Evolutionary conservation across 1,139 yeast species (phyloP).

Genomic region (Tardiomyces blankii): DNA sequence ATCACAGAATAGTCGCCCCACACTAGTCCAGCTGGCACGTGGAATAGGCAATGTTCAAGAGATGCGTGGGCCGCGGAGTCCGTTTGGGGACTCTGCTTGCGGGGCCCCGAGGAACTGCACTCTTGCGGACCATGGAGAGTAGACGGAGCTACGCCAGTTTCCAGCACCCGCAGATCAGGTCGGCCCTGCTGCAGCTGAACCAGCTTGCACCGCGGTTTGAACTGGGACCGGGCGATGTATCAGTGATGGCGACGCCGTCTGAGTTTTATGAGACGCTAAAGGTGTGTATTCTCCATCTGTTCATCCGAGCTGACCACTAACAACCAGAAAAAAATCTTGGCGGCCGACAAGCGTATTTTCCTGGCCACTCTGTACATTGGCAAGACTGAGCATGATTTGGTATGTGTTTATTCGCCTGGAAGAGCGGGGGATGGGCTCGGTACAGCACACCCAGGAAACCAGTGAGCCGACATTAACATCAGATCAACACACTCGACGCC

Average conservation of each 20-base stretch:
- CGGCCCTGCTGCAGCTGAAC: conserved; percentile 6
- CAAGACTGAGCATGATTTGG: conserved; percentile 61
- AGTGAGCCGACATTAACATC: not conserved
- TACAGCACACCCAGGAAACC: too few species aligned
- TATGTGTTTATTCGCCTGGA: not conserved
- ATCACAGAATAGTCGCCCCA: too few species aligned
- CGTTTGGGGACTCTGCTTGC: not conserved
- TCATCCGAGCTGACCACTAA: not conserved
- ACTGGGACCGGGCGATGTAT: conserved; percentile 40
- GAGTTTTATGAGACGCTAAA: conserved; percentile 54
- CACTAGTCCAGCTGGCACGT: too few species aligned
- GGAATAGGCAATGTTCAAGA: not conserved
- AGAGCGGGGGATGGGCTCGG: too few species aligned
- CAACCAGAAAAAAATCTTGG: conserved; percentile 21
- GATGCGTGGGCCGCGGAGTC: not conserved
- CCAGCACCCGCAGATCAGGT: not conserved
- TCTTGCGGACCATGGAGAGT: not conserved
- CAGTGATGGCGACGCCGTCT: conserved; percentile 52
- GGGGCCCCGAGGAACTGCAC: not conserved
- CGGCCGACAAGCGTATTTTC: conserved; percentile 52
- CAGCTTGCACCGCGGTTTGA: conserved; percentile 12
- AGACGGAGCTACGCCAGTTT: not conserved
- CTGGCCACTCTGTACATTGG: conserved; percentile 85
- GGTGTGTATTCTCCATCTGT: not conserved
- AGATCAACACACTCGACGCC: conserved; percentile 13